Conservation (phyloP, 345 rosid species). For the Populus ilicifolia region DNA sequence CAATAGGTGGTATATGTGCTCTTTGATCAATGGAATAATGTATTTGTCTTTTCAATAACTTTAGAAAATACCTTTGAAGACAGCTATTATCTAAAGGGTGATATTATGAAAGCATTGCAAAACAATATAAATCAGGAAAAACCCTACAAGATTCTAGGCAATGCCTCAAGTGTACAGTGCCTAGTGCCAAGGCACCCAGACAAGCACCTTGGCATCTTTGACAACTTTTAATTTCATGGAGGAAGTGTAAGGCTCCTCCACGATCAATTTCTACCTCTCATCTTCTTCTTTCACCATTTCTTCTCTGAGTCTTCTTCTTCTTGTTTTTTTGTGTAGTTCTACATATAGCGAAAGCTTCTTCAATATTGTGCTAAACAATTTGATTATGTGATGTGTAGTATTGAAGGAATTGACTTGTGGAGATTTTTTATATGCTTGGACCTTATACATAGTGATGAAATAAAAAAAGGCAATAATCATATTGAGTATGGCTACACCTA, state of each 20-base stretch:
- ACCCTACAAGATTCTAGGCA: not conserved
- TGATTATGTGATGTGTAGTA: not conserved
- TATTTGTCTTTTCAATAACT: not conserved
- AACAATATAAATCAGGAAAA: no score
- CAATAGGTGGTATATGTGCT: not conserved
- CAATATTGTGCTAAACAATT: not conserved
- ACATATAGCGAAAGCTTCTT: not conserved
- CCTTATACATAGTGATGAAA: not conserved
- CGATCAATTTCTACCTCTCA: not conserved
- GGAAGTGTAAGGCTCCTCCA: not conserved
- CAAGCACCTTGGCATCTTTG: not conserved
- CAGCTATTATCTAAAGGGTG: not conserved
- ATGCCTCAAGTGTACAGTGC: not conserved
- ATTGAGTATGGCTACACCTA: not conserved
- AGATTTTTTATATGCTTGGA: not conserved
- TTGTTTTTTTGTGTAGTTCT: not conserved
- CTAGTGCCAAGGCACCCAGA: not conserved
- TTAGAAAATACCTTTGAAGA: not conserved
- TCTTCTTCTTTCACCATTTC: not conserved
- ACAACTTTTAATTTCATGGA: not conserved
- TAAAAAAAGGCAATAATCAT: not conserved
- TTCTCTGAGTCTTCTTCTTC: not conserved
- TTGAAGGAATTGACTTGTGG: not conserved
- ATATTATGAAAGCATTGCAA: not conserved
- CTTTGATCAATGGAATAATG: not conserved